Evolutionary conservation across 768 basidiomycete genomes (phyloP), one percentile per base, ranked within the genome.

Genomic region (Coprinellus micaceus): DNA sequence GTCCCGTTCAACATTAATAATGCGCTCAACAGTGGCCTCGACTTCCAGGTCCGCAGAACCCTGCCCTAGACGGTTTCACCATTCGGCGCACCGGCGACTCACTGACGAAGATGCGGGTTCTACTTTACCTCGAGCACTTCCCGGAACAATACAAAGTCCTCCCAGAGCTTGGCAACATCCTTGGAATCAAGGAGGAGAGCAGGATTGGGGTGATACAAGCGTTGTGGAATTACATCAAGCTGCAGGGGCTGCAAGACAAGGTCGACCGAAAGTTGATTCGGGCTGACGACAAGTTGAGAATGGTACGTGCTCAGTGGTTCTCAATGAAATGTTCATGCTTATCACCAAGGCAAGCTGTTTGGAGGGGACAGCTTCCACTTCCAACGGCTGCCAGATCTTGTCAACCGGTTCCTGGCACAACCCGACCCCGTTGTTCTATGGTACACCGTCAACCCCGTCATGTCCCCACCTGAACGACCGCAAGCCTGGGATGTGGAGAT

Each of bases 181-280:
- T 98, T 37, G 87, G 85, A 19, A 79, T 94, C 67, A 88, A 89
- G 62, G 90, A 97, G 66, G 93, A 91, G 26, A 92, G 89, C 33
- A 82, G 91, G 26, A 75, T 87, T 22, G 91, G 88, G 5, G 82
- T 91, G 17, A 80, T 96, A 17, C 86, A 91, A 54, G 82, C 89
- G 0, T 67, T 97, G 11, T 98, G 95, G 95, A 91, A 89, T 64
- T 94, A 95, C 63, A 89, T 97, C 73, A 96, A 94, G 67, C 74
- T 86, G 13, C 78, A 93, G 61, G 82, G 84, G 24, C 72, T 95
- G 17, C 91, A 93, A 69, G 91, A 93, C 69, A 92, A 91, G 61
- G 81, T 82, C 0, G 90, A 93, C 69, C 76, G 90, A 54, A 80
- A 85, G 37, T 68, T 83, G 50, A 82, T 93, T 51, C 81, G 82